A percentile compares a stretch with the other conserved stretches of the same genome.
These are phyloP conservation scores for Phellopilus nigrolimitatus DNA, from an alignment of 1,284 basidiomycete species.

Conservation along the genomic window DNA sequence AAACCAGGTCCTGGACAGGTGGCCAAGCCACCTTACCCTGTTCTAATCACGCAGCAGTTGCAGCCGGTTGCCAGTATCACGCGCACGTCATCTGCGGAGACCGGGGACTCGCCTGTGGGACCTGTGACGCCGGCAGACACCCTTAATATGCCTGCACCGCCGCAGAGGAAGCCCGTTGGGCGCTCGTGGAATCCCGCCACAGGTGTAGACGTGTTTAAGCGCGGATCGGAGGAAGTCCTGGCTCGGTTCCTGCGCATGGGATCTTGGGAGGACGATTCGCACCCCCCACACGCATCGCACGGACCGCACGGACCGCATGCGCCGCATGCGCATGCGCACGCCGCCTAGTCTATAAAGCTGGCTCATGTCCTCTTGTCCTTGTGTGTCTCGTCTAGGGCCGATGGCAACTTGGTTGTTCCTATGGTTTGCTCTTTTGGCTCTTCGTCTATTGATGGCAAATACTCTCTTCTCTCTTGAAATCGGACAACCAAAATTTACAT, in stretches of 20 bases:
- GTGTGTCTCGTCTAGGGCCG: too few relatives aligned
- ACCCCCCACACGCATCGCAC: background rate
- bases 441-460: too few relatives aligned
- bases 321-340: too few relatives aligned
- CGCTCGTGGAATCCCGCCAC: constrained; percentile 79
- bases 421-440: too few relatives aligned
- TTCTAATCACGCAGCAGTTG: constrained; percentile 19
- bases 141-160: constrained; percentile 25
- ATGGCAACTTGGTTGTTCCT: too few relatives aligned
- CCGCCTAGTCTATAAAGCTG: too few relatives aligned
- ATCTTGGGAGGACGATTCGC: constrained; percentile 47
- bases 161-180: constrained; percentile 31
- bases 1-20: constrained; percentile 14
- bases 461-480: background rate
- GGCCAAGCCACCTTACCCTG: constrained; percentile 8
- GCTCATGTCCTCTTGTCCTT: too few relatives aligned
- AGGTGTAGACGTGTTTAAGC: constrained; percentile 76
- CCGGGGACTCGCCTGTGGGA: constrained; percentile 17
- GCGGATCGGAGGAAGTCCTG: constrained; percentile 77
- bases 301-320: background rate
- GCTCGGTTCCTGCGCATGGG: constrained; percentile 73
- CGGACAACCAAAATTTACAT: background rate
- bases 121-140: constrained; percentile 21
- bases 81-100: constrained; percentile 18
- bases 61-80: background rate